These are phyloP conservation scores for Castanopsis chinensis DNA, from an alignment of 306 rosid species.

Conservation along the genomic window DNA sequence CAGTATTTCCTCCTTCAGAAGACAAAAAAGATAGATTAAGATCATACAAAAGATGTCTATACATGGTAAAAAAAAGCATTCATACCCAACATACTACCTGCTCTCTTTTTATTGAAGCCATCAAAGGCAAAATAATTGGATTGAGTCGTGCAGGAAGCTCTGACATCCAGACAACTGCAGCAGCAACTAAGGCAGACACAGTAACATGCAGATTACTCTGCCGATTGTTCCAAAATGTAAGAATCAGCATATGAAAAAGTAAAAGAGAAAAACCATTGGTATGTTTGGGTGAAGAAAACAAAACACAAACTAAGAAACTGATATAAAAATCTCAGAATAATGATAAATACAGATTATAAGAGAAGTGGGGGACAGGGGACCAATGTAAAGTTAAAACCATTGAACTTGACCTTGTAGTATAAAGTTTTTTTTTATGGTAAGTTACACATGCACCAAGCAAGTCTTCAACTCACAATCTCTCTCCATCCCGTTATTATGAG, in stretches of 20 bases:
- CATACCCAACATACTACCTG: conserved; percentile 51
- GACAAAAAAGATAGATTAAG: conserved; percentile 18
- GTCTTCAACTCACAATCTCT: too few relatives aligned
- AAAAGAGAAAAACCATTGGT: neutral
- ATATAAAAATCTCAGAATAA: neutral
- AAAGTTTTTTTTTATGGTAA: too few relatives aligned
- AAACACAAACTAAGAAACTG: neutral
- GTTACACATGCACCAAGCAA: too few relatives aligned
- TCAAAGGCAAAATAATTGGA: conserved; percentile 90
- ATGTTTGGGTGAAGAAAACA: neutral
- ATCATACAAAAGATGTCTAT: neutral
- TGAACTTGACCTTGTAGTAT: too few relatives aligned
- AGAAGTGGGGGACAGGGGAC: too few relatives aligned
- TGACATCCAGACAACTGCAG: conserved; percentile 96
- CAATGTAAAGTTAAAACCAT: neutral
- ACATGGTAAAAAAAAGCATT: neutral
- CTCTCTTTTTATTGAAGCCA: conserved; percentile 95
- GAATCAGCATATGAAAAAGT: conserved; percentile 29
- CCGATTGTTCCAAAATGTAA: conserved; percentile 33
- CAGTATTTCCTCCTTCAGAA: conserved; percentile 85
- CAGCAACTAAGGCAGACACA: conserved; percentile 87
- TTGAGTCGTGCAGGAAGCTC: conserved; percentile 84
- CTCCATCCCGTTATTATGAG: too few relatives aligned
- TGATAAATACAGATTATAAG: neutral
- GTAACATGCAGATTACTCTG: conserved; percentile 92